Evolutionary conservation across 805 yeast genomes (phyloP), one percentile per base, ranked within the genome.

Genomic region (Kodamaea hsintzibuensis): DNA sequence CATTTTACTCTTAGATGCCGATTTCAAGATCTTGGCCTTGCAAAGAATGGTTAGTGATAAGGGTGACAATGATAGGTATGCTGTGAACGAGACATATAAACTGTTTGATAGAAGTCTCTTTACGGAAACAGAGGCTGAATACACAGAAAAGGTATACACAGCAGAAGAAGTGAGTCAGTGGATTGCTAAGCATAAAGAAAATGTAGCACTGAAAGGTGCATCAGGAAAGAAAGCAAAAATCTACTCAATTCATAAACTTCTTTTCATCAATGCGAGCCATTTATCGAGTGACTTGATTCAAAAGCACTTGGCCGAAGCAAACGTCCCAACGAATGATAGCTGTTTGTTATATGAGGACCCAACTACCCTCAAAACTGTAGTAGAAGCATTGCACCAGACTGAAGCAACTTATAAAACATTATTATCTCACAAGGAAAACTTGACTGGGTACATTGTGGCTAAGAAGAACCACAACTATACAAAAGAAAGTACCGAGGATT

Each of bases 21-120:
- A 85, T 17, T 69, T 77, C 55, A 84, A 81, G 61, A 91, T 92
- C 49, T 61, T 91, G 62, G 77, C 93, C 0, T 71, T 91, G 27
- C 92, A 88, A 65, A 82, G 98, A 69, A 73, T 87, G 18, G 97
- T 91, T 8, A 82, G 82, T 35, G 96, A 88, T 51, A 82, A 85
- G 62, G 88, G 82, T 38, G 83, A 82, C 58, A 82, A 81, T 52
- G 84, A 76, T 44, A 77, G 77, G 54, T 85, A 85, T 64, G 89
- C 90, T 1, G 92, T 90, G 27, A 95, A 93, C 17, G 91, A 86
- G 57, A 69, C 63, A 0, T 93, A 92, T 63, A 74, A 72, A 7
- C 75, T 82, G 78, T 86, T 88, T 67, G 86, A 84, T 55, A 71
- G 73, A 17, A 54, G 77, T 0, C 64, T 82, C n/a, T 82, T 87